Percentiles rank a stretch among this genome's conserved stretches.
Evolutionary conservation across 257 asterid genomes (phyloP).

Genomic region (Salvia splendens): DNA sequence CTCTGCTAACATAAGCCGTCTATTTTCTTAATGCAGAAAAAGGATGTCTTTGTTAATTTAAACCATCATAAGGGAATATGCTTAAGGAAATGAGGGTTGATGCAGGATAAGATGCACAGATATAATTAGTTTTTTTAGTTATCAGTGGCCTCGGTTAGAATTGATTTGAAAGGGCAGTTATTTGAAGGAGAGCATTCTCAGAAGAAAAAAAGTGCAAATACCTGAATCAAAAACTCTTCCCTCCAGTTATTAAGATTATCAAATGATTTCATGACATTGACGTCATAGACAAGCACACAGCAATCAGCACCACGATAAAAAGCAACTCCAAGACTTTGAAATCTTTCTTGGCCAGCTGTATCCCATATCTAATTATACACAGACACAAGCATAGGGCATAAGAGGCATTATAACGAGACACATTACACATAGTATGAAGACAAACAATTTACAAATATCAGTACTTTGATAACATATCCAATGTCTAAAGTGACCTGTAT

Average conservation of each 20-base stretch:
- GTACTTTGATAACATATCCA: background rate
- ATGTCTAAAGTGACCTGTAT: background rate
- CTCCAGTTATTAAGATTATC: conserved; percentile 96
- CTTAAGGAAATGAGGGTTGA: conserved; percentile 1
- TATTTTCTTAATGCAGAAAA: background rate
- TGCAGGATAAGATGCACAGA: conserved; percentile 4
- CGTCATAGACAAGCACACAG: conserved; percentile 97
- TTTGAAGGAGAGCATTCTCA: background rate
- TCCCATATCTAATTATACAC: conserved; percentile 79
- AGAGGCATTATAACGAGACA: conserved; percentile 11
- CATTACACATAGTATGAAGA: background rate
- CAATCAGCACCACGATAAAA: conserved; percentile 99
- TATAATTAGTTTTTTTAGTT: background rate
- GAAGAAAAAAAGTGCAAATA: conserved; percentile 25
- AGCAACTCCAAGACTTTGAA: conserved; percentile 99
- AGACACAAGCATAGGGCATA: conserved; percentile 21
- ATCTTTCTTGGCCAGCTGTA: conserved; percentile 99
- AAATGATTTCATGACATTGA: conserved; percentile 91
- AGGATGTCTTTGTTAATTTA: too few relatives aligned
- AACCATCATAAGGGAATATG: conserved; percentile 14
- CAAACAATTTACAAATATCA: conserved; percentile 5
- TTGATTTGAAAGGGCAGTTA: background rate
- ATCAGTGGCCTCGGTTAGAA: background rate
- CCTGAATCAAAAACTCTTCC: conserved; percentile 98
- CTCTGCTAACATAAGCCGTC: background rate